Percentiles rank a stretch among this genome's conserved stretches.
Evolutionary conservation across 108 stramenopile species (phyloP).

Genomic region (Discostella pseudostelligera): DNA sequence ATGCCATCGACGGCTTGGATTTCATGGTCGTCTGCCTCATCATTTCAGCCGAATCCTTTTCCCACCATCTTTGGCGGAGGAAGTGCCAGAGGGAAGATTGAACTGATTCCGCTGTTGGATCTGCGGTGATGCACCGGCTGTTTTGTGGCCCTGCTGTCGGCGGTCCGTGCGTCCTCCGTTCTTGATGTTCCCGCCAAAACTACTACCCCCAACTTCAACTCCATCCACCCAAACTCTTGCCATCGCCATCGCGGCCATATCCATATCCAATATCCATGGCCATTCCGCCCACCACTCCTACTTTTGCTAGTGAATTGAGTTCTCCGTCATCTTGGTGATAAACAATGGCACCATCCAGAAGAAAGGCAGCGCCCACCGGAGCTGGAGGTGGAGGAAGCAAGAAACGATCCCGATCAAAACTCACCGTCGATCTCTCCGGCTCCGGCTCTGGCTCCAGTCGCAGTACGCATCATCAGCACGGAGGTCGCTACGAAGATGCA

Average conservation of each 20-base stretch:
- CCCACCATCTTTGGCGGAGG: too few relatives aligned
- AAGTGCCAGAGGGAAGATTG: too few relatives aligned
- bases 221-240: too few relatives aligned
- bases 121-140: too few relatives aligned
- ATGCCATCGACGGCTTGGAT: neutral
- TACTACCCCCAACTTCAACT: neutral
- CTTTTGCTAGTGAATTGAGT: neutral
- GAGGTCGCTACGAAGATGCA: constrained; percentile 28
- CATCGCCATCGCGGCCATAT: neutral
- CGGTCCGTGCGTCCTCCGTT: too few relatives aligned
- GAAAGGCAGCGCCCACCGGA: neutral
- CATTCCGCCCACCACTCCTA: too few relatives aligned
- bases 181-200: too few relatives aligned
- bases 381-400: neutral
- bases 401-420: constrained; percentile 11
- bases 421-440: constrained; percentile 38
- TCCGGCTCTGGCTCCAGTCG: neutral
- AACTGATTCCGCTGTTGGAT: too few relatives aligned
- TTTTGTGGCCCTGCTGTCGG: too few relatives aligned
- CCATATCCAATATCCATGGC: too few relatives aligned
- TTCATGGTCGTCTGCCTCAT: neutral
- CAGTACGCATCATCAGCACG: neutral
- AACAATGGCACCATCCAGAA: constrained; percentile 1
- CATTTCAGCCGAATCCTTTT: too few relatives aligned
- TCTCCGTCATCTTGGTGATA: constrained; percentile 1